Percentiles rank a stretch among this genome's conserved stretches.
These are phyloP conservation scores for Macrolepiota dolichaula DNA, from an alignment of 768 basidiomycete genomes.

Conservation along the genomic window DNA sequence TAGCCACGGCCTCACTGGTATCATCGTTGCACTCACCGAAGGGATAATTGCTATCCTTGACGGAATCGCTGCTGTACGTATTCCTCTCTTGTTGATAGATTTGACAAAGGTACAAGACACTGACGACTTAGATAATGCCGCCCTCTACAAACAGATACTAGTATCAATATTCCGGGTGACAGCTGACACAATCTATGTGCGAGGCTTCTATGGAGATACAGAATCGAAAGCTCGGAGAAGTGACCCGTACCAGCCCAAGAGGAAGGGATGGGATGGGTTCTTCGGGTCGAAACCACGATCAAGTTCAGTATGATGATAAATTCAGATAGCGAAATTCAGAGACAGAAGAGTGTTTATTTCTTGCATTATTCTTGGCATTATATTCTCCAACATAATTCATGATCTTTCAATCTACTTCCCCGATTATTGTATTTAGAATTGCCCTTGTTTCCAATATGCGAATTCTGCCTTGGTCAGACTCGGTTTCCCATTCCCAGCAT, in stretches of 20 bases:
- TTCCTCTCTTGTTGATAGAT: neutral
- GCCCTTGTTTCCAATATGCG: constrained; percentile 31
- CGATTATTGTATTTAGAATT: neutral
- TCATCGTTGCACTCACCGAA: neutral
- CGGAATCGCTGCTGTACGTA: constrained; percentile 55
- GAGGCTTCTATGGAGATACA: constrained; percentile 28
- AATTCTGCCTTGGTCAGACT: constrained; percentile 33
- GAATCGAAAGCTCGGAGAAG: neutral
- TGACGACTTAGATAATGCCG: neutral
- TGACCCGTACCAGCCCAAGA: neutral
- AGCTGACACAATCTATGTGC: constrained; percentile 49
- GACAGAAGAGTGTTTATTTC: neutral
- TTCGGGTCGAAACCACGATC: neutral
- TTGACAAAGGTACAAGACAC: neutral
- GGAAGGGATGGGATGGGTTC: neutral
- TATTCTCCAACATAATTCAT: neutral
- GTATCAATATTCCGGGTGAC: constrained; percentile 65
- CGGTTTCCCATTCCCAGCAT: constrained; percentile 34
- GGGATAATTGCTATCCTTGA: constrained; percentile 49
- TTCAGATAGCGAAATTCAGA: neutral
- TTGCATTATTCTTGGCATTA: neutral
- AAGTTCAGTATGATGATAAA: neutral
- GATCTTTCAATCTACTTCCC: neutral
- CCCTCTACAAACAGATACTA: constrained; percentile 40
- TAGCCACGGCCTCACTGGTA: neutral